Evolutionary conservation across 257 asterid genomes (phyloP).

Genomic region (Plantago ovata): DNA sequence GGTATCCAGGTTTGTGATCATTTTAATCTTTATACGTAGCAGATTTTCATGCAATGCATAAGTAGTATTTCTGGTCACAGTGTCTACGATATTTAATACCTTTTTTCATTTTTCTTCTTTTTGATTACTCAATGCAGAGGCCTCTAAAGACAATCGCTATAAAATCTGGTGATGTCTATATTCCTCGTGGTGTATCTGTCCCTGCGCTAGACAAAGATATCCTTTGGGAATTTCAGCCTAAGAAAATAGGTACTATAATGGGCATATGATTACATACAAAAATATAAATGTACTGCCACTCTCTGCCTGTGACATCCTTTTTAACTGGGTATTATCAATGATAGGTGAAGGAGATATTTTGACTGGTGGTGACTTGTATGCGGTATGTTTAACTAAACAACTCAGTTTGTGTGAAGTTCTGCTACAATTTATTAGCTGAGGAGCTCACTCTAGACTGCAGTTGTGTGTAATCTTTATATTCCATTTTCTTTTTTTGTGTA

Average conservation of each 20-base stretch:
- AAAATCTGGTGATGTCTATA: slow-evolving; percentile 96
- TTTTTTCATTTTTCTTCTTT: slow-evolving; percentile 13
- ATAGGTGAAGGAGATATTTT: slow-evolving; percentile 93
- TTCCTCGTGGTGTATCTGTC: slow-evolving; percentile 99
- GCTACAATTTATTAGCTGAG: not conserved
- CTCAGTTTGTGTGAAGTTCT: slow-evolving; percentile 11
- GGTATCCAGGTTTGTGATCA: slow-evolving; percentile 78
- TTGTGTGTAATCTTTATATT: slow-evolving; percentile 8
- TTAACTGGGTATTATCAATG: slow-evolving; percentile 20
- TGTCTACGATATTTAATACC: not conserved
- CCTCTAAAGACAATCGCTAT: slow-evolving; percentile 94
- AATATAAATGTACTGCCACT: slow-evolving; percentile 12
- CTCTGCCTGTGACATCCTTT: slow-evolving; percentile 14
- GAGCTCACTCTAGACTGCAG: slow-evolving; percentile 11
- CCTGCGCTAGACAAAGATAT: slow-evolving; percentile 96
- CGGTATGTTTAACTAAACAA: slow-evolving; percentile 54
- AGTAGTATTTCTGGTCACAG: slow-evolving; percentile 1
- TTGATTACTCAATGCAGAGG: slow-evolving; percentile 56
- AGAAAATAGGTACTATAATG: slow-evolving; percentile 58
- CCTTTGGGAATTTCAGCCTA: slow-evolving; percentile 96
- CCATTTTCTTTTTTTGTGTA: slow-evolving; percentile 32
- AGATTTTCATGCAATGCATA: slow-evolving; percentile 6
- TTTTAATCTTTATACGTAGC: not conserved
- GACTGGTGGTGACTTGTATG: slow-evolving; percentile 94
- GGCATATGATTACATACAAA: not conserved